Evolutionary conservation across 306 rosid genomes (phyloP).

Genomic region (Pueraria montana): DNA sequence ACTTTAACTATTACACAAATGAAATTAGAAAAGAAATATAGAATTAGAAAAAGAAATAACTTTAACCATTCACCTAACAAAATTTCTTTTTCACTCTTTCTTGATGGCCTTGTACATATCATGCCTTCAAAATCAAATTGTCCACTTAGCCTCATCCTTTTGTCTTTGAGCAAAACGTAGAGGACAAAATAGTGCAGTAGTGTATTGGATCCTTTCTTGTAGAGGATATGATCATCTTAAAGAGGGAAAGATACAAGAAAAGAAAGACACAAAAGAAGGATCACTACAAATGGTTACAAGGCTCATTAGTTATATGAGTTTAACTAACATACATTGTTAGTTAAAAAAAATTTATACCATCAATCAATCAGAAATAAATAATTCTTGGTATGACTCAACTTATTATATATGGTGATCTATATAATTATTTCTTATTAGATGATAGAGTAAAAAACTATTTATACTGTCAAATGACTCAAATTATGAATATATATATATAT

Average conservation of each 20-base stretch:
- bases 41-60: neutral
- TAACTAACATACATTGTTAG: neutral
- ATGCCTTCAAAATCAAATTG: slow-evolving; percentile 2
- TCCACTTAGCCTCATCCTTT: neutral
- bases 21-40: slow-evolving; percentile 3
- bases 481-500: no score
- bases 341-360: neutral
- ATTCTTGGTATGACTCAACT: neutral
- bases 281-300: neutral
- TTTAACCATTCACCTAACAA: slow-evolving; percentile 21
- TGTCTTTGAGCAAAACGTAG: neutral
- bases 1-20: slow-evolving; percentile 2
- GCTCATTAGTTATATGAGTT: neutral
- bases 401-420: neutral
- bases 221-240: neutral
- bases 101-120: neutral
- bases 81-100: slow-evolving; percentile 20
- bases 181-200: neutral
- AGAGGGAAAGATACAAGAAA: neutral
- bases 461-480: no score
- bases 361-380: neutral
- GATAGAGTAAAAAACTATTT: neutral
- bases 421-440: neutral
- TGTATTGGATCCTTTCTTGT: slow-evolving; percentile 21
- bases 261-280: neutral